Evolutionary conservation across 2,329 filamentous ascomycete species (phyloP).

Genomic region (Ascochyta clinopodiicola): DNA sequence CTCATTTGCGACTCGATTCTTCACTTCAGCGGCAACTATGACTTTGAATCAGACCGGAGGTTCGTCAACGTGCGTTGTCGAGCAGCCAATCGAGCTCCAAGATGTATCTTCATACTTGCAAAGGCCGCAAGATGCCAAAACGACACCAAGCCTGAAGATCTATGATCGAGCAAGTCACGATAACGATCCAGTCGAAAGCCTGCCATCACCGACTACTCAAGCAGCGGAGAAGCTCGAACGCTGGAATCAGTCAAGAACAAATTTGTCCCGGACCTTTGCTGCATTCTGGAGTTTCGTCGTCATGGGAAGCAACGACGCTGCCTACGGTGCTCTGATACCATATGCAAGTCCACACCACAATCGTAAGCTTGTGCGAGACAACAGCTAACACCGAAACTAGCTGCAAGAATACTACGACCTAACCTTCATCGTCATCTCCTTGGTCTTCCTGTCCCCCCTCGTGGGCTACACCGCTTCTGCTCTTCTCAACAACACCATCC

Average conservation of each 20-base stretch:
- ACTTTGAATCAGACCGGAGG: slow-evolving; percentile 36
- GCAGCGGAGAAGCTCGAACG: slow-evolving; percentile 55
- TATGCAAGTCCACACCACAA: slow-evolving; percentile 46
- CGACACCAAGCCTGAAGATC: slow-evolving; percentile 22
- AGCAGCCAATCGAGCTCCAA: slow-evolving; percentile 39
- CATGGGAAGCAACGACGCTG: slow-evolving; percentile 73
- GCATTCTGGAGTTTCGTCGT: slow-evolving; percentile 69
- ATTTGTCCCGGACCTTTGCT: slow-evolving; percentile 64
- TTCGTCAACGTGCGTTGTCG: slow-evolving; percentile 45
- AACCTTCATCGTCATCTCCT: slow-evolving; percentile 67
- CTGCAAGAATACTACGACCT: slow-evolving; percentile 69
- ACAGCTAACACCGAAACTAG: slow-evolving; percentile 39
- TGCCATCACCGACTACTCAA: slow-evolving; percentile 56
- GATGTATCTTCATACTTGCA: slow-evolving; percentile 34
- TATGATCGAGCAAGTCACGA: slow-evolving; percentile 22
- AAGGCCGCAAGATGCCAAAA: slow-evolving; percentile 30
- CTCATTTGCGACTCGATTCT: not conserved
- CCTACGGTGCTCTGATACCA: slow-evolving; percentile 63
- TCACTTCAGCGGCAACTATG: slow-evolving; percentile 20
- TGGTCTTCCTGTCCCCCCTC: slow-evolving; percentile 72
- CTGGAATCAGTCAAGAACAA: slow-evolving; percentile 70
- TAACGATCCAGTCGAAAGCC: slow-evolving; percentile 45
- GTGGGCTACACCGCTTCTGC: slow-evolving; percentile 70
- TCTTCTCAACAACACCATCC: slow-evolving; percentile 68
- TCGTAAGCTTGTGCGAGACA: too few species aligned